Percentiles rank a stretch among this genome's conserved stretches.
phyloP scores from a whole-genome alignment of 371 early-diverging fungal species.

The Apophysomyces trapeziformis region DNA sequence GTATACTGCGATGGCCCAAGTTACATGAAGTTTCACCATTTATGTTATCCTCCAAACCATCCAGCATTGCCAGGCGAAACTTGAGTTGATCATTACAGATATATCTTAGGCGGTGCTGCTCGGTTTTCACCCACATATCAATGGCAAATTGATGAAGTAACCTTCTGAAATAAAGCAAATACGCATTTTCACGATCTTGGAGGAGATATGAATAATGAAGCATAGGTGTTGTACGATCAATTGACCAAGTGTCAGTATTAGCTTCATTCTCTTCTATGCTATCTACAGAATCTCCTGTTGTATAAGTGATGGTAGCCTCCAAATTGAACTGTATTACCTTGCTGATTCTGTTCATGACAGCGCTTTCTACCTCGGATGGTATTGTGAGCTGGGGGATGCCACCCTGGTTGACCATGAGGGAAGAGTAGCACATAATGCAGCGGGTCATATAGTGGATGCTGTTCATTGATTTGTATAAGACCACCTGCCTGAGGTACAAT shows the following conservation, averaged over 20 bases:
- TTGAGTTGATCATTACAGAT: no score
- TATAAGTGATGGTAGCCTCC: background rate
- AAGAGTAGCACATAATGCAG: constrained; percentile 17
- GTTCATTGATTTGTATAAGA: constrained; percentile 9
- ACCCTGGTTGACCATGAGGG: constrained; percentile 5
- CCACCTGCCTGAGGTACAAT: background rate
- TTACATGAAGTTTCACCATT: no score
- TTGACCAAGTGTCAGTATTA: no score
- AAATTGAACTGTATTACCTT: background rate
- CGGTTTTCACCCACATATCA: constrained; percentile 15
- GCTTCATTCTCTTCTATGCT: background rate
- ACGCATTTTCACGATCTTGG: constrained; percentile 1
- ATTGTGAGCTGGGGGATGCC: background rate
- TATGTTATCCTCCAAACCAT: no score
- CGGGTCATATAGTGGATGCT: constrained; percentile 16
- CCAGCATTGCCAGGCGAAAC: no score
- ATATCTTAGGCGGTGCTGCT: constrained; percentile 13
- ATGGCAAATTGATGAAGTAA: constrained; percentile 16
- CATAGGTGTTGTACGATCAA: constrained; percentile 3
- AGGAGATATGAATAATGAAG: constrained; percentile 8
- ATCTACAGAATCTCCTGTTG: background rate
- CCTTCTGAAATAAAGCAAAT: constrained; percentile 2
- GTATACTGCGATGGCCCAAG: no score
- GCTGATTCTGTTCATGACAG: background rate
- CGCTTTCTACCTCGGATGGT: no score